A percentile compares a stretch with the other conserved stretches of the same genome.
Evolutionary conservation across 805 yeast genomes (phyloP).

Genomic region (Jamesozyma lodderae): DNA sequence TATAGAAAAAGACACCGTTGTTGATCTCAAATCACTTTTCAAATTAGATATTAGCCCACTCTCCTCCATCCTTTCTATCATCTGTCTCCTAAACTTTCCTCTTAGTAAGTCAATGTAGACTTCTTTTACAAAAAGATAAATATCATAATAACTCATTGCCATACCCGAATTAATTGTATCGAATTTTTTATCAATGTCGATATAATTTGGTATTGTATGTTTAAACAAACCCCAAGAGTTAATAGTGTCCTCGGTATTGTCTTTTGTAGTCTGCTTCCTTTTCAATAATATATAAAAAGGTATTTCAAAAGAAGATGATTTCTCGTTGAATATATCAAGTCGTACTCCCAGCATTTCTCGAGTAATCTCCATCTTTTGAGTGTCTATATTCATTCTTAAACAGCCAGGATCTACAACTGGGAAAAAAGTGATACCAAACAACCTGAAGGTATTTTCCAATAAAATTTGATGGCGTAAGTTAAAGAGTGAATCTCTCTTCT

Average conservation of each 20-base stretch:
- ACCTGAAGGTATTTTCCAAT: constrained; percentile 30
- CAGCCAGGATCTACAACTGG: constrained; percentile 33
- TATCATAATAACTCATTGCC: constrained; percentile 11
- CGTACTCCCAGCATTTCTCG: constrained; percentile 32
- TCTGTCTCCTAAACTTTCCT: constrained; percentile 10
- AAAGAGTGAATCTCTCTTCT: neutral
- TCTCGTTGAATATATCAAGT: constrained; percentile 31
- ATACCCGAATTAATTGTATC: constrained; percentile 10
- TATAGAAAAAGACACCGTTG: constrained; percentile 11
- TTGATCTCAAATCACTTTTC: constrained; percentile 15
- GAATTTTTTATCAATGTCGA: constrained; percentile 16
- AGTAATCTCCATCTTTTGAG: constrained; percentile 8
- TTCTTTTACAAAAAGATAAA: constrained; percentile 23
- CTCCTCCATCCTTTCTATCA: constrained; percentile 11
- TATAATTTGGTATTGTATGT: constrained; percentile 31
- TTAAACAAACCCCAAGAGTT: constrained; percentile 29
- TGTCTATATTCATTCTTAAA: constrained; percentile 9
- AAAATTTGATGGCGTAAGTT: constrained; percentile 15
- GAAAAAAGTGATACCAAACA: constrained; percentile 34
- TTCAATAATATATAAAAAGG: constrained; percentile 33
- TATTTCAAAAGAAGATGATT: constrained; percentile 21
- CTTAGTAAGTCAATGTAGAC: constrained; percentile 16
- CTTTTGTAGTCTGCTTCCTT: constrained; percentile 15
- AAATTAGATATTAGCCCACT: constrained; percentile 11
- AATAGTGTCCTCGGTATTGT: neutral